phyloP scores from a whole-genome alignment of 2,329 filamentous ascomycete species.

The Phaeosphaeriaceae sp. region DNA sequence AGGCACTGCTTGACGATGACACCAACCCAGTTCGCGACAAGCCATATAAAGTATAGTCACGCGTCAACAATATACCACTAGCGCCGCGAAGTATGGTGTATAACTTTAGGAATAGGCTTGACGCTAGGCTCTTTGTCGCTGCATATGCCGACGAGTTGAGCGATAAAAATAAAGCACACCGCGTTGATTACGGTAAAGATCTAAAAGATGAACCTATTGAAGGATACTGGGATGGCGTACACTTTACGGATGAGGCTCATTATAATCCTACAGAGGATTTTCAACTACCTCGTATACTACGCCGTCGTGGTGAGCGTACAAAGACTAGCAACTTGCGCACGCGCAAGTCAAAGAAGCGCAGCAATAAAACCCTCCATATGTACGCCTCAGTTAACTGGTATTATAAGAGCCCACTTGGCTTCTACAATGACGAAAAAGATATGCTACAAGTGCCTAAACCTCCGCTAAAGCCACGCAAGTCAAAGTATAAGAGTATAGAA shows the following conservation, averaged over 20 bases:
- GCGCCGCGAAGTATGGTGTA: background rate
- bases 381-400: background rate
- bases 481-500: background rate
- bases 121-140: background rate
- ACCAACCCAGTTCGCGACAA: background rate
- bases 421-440: background rate
- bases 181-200: background rate
- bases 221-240: background rate
- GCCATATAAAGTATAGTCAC: background rate
- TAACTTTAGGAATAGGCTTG: background rate
- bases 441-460: background rate
- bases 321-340: background rate
- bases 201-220: background rate
- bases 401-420: background rate
- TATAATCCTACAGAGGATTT: background rate
- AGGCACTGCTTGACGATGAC: background rate
- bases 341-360: background rate
- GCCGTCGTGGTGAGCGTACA: background rate
- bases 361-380: background rate
- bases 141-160: background rate
- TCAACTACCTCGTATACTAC: background rate
- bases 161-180: background rate
- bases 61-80: background rate
- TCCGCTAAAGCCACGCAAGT: background rate
- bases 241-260: background rate